Base-by-base conservation (phyloP, 2,329 filamentous ascomycete species). In the Cercospora sesami region DNA sequence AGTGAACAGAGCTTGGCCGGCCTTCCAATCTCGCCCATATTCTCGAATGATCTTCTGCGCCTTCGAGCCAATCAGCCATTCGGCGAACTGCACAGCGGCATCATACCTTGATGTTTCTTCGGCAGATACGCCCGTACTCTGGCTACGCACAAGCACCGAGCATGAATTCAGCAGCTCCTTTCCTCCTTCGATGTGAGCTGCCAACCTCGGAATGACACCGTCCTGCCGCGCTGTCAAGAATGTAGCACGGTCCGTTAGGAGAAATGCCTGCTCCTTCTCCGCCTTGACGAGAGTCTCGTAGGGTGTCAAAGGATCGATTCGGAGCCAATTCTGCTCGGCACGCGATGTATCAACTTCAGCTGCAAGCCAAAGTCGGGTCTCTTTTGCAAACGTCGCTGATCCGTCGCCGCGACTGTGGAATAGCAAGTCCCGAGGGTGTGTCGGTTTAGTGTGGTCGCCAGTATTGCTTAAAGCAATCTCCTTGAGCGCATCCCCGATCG, bases 381-480 rank as follows among this genome's bases (percentile, higher is more conserved):
- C 72, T 59, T 70, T 74, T 5, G 55, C 66, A 53, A 69, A 73
- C 0, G 74, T 74, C 1, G 74, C 73, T 8, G 71, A 73, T 5
- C 69, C 71, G 63, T 75, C 73, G 8, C 68, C 72, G 14, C 73
- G 65, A 5, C 69, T 72, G 26, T 73, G 71, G 28, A 73, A 74
- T 6, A 63, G 14, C 28, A 62, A 30, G 8, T 31, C 23, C 21
- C 3, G 14, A 16, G 10, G 6, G 0, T 16, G n/a, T 28, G 23
- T 18, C 53, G 53, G 1, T 26, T 31, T 28, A 6, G 5, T 5
- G 10, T 58, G 16, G 16, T 9, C 26, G 2, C 1, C 21, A 30
- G 26, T n/a, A 58, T 58, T 28, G 53, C 21, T 28, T 16, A n/a
- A 30, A 10, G 33, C 62, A 48, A 42, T 67, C 28, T 21, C 18